Percentiles rank a stretch among this genome's conserved stretches.
Conservation (phyloP, 2,329 filamentous ascomycete species). For the Venturia aucupariae region DNA sequence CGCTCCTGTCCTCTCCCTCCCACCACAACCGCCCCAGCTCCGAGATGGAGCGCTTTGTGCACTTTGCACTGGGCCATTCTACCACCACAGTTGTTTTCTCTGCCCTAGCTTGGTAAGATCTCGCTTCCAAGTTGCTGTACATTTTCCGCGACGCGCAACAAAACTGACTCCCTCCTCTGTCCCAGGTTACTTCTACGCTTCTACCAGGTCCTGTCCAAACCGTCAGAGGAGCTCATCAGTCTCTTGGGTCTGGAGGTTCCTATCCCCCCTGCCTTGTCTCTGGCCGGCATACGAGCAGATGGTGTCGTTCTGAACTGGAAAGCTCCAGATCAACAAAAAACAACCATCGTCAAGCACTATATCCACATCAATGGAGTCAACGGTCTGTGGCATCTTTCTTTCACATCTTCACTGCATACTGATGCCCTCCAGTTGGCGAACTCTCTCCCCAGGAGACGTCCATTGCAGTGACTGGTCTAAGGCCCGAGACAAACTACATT, state of each 20-base stretch:
- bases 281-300: slow-evolving; percentile 80
- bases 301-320: slow-evolving; percentile 90
- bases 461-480: slow-evolving; percentile 82
- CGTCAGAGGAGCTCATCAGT: slow-evolving; percentile 80
- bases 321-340: slow-evolving; percentile 50
- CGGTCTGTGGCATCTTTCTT: slow-evolving; percentile 45
- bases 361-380: slow-evolving; percentile 91
- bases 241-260: slow-evolving; percentile 93
- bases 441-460: slow-evolving; percentile 72
- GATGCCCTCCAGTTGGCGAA: slow-evolving; percentile 58
- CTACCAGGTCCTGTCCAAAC: slow-evolving; percentile 81
- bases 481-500: slow-evolving; percentile 84
- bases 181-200: slow-evolving; percentile 73
- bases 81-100: slow-evolving; percentile 33
- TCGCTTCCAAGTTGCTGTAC: background rate
- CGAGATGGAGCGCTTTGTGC: slow-evolving; percentile 6
- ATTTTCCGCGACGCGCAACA: background rate
- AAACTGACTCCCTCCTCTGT: background rate
- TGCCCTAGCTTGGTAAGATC: slow-evolving; percentile 39
- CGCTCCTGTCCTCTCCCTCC: background rate
- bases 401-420: background rate
- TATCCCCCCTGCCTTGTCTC: slow-evolving; percentile 75
- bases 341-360: slow-evolving; percentile 72
- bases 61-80: slow-evolving; percentile 7
- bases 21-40: background rate